A percentile compares a stretch with the other conserved stretches of the same genome.
phyloP scores from a whole-genome alignment of 805 yeast genomes.

The Komagataella pseudopastoris region DNA sequence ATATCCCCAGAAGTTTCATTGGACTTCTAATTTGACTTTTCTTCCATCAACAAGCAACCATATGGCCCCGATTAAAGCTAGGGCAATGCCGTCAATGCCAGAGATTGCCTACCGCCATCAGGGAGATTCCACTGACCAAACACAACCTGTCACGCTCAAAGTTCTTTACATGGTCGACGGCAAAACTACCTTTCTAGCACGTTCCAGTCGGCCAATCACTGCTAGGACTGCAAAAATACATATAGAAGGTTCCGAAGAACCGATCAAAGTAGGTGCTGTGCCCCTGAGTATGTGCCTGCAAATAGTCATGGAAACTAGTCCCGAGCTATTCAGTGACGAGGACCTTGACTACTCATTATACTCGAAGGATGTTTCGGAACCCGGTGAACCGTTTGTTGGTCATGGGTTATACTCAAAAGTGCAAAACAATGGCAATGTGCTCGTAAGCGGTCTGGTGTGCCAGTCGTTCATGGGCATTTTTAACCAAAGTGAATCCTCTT shows the following conservation, averaged over 20 bases:
- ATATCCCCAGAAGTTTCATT: background rate
- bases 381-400: conserved; percentile 37
- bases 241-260: conserved; percentile 22
- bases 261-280: conserved; percentile 27
- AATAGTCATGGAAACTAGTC: conserved; percentile 29
- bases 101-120: background rate
- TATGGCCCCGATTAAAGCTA: background rate
- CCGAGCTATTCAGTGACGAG: conserved; percentile 23
- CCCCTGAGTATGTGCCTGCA: conserved; percentile 32
- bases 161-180: conserved; percentile 28
- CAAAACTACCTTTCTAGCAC: conserved; percentile 26
- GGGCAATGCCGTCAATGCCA: background rate
- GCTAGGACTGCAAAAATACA: conserved; percentile 27
- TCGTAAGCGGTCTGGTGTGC: conserved; percentile 44
- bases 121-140: background rate
- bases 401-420: conserved; percentile 26
- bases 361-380: conserved; percentile 34
- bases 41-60: background rate
- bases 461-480: conserved; percentile 37
- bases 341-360: conserved; percentile 31
- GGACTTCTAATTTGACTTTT: background rate
- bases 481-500: conserved; percentile 7
- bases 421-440: conserved; percentile 11
- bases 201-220: conserved; percentile 19
- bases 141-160: conserved; percentile 13